Evolutionary conservation across 2,329 filamentous ascomycete species (phyloP), one percentile per base, ranked within the genome.

Genomic region (Aspergillaceae sp.): DNA sequence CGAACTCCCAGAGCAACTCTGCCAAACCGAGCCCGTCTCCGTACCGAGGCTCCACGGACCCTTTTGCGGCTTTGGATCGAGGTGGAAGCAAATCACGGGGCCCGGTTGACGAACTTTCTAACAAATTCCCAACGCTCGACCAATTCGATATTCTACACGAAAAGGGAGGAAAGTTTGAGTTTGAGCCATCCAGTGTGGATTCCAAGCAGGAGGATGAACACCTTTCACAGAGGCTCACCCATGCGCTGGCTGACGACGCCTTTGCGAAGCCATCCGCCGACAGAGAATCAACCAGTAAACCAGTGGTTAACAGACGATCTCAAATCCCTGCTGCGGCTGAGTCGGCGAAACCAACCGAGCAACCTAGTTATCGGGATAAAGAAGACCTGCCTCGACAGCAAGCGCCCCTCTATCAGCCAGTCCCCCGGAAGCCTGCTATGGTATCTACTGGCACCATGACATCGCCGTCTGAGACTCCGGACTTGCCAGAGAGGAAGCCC

Each of bases 131-230:
- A 0, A 90, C 87, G 4, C 74, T 98, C 27, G 90, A 97, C 58
- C 87, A 97, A 56, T 98, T 98, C 61, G 84, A 91, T 3, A 73
- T 98, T 11, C 72, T 96, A 40, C 88, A 94, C 56, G 89, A 97
- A 51, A 80, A 86, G 51, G 86, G 86, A 3, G 71, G 80, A 50
- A 90, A 87, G 49, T 96, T 96, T 57, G 83, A 91, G 45, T 96
- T 96, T 62, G 83, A 87, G 48, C 66, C 73, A 38, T 60, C 74
- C 9, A 63, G 74, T n/a, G 5, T 71, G 27, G 68, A 72, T 7
- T 67, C 69, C 7, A 67, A 67, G 29, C 45, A 58, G 2, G 52
- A 67, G 36, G 67, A 78, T 29, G 74, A 75, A 11, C 73, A 76
- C 44, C 65, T 87, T 10, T 80, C 76, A 30, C 79, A 86, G 58